A percentile compares a stretch with the other conserved stretches of the same genome.
Conservation (phyloP, 805 yeast genomes). For the Pichia scutulata region DNA sequence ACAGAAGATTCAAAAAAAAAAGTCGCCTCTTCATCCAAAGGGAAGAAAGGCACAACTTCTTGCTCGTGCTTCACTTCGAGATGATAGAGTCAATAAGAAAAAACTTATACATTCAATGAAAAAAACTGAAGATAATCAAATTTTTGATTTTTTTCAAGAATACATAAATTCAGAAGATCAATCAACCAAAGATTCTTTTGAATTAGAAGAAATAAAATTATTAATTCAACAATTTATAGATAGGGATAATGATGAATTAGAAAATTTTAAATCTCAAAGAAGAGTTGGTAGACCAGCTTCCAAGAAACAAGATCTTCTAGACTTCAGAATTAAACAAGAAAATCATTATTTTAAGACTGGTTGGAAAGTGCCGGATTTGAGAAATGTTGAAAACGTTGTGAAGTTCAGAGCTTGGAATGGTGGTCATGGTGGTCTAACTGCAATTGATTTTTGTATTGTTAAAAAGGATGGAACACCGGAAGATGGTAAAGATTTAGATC, state of each 20-base stretch:
- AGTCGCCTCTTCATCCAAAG: constrained; percentile 67
- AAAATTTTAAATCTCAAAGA: constrained; percentile 50
- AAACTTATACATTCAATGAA: constrained; percentile 52
- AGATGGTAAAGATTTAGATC: constrained; percentile 7
- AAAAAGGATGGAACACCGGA: constrained; percentile 19
- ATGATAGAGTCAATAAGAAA: constrained; percentile 54
- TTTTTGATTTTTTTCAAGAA: constrained; percentile 54
- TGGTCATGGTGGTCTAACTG: constrained; percentile 66
- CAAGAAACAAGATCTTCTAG: constrained; percentile 58
- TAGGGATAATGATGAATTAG: constrained; percentile 71
- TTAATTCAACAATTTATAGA: constrained; percentile 55
- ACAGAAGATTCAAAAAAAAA: constrained; percentile 48
- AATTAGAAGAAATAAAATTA: constrained; percentile 49
- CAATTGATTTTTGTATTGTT: constrained; percentile 42
- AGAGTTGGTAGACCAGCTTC: constrained; percentile 86
- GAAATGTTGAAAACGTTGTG: constrained; percentile 50
- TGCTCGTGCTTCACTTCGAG: constrained; percentile 81
- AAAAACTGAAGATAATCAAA: constrained; percentile 50
- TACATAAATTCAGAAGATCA: constrained; percentile 34
- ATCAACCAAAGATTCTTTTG: constrained; percentile 34
- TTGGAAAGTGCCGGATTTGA: constrained; percentile 60
- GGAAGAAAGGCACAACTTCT: constrained; percentile 84
- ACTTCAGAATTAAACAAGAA: constrained; percentile 56
- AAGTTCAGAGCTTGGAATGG: constrained; percentile 73
- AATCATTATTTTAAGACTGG: constrained; percentile 60